These are phyloP conservation scores for Hirschioporus abietinus DNA, from an alignment of 768 basidiomycete genomes.

Conservation along the genomic window DNA sequence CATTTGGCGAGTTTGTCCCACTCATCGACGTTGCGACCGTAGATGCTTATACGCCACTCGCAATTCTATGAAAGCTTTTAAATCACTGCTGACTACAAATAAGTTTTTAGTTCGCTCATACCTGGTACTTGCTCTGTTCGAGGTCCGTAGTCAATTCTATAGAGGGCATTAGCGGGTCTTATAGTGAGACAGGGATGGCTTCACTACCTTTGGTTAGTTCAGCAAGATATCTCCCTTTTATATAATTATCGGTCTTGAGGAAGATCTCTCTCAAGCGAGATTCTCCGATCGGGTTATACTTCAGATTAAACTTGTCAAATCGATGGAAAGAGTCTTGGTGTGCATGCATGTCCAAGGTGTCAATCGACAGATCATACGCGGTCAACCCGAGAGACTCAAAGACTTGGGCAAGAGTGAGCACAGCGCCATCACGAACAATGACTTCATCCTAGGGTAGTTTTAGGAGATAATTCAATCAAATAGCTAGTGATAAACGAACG, in stretches of 20 bases:
- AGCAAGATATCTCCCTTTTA: constrained; percentile 88
- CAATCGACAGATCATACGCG: constrained; percentile 97
- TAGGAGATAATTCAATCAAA: background rate
- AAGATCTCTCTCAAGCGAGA: constrained; percentile 94
- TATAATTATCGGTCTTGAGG: constrained; percentile 94
- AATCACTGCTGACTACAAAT: background rate
- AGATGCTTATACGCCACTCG: constrained; percentile 97
- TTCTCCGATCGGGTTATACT: constrained; percentile 97
- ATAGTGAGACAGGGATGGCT: constrained; percentile 2
- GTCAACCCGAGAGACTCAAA: constrained; percentile 93
- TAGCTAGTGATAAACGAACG: background rate
- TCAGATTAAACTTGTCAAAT: constrained; percentile 96
- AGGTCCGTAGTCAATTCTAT: constrained; percentile 96
- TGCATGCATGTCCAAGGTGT: constrained; percentile 99
- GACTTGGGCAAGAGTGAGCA: constrained; percentile 88
- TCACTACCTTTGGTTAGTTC: constrained; percentile 82
- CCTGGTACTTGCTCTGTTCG: constrained; percentile 98
- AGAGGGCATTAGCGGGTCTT: background rate
- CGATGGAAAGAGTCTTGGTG: constrained; percentile 98
- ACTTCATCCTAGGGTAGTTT: constrained; percentile 72
- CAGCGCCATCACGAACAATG: constrained; percentile 88
- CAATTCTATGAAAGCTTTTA: constrained; percentile 55
- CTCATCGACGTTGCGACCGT: constrained; percentile 75
- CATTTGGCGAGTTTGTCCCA: constrained; percentile 99
- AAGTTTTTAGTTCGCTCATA: constrained; percentile 22